Percentiles rank a stretch among this genome's conserved stretches.
Conservation (phyloP, 1,284 basidiomycete genomes). For the Puccinia triticina region DNA sequence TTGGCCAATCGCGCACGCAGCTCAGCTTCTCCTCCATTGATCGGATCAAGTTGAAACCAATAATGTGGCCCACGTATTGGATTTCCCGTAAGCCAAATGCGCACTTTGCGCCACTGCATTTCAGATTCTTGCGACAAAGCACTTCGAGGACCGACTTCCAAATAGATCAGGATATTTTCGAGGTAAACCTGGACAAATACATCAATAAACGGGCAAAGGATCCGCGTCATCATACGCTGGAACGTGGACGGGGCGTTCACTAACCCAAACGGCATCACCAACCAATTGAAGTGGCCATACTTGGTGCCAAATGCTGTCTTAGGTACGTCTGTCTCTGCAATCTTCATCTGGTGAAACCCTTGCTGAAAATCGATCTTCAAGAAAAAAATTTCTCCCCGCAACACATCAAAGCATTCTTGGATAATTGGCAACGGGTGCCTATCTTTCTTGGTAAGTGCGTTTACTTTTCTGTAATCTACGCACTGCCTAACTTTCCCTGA, state of each 20-base stretch:
- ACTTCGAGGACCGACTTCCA: neutral
- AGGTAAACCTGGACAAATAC: conserved; percentile 42
- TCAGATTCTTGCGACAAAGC: too few relatives aligned
- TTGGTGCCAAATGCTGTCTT: conserved; percentile 12
- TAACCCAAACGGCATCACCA: neutral
- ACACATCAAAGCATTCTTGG: neutral
- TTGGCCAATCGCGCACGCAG: too few relatives aligned
- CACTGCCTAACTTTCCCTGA: conserved; percentile 8
- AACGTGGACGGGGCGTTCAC: conserved; percentile 53
- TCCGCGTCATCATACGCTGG: conserved; percentile 52
- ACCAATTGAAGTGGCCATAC: neutral
- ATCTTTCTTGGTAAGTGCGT: conserved; percentile 6
- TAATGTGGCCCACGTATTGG: neutral
- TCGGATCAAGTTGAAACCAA: neutral
- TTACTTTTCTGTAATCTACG: conserved; percentile 8
- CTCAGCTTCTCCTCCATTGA: neutral
- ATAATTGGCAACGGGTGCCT: conserved; percentile 16
- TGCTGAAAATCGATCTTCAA: conserved; percentile 23
- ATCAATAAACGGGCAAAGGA: conserved; percentile 35
- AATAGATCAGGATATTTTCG: conserved; percentile 53
- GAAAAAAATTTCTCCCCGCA: neutral
- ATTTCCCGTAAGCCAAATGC: neutral
- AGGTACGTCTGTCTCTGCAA: neutral
- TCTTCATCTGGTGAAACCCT: conserved; percentile 25
- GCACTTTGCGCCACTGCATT: too few relatives aligned